A percentile compares a stretch with the other conserved stretches of the same genome.
These are phyloP conservation scores for Actinidia polygama DNA, from an alignment of 179 eudicot species.

Conservation along the genomic window DNA sequence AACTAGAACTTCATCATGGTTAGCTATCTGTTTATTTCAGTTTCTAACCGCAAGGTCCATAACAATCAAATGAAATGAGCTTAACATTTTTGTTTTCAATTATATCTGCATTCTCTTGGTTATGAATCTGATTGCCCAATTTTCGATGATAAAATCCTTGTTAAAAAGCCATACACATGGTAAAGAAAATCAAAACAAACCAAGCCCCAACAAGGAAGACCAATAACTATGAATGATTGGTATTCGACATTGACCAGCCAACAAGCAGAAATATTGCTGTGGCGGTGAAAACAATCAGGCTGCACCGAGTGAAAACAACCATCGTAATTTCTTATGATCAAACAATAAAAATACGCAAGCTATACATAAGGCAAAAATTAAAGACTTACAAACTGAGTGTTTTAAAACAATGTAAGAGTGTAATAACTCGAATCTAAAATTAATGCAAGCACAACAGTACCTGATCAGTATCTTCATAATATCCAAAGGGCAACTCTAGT, in stretches of 20 bases:
- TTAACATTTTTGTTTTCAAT: background rate
- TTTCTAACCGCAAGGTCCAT: background rate
- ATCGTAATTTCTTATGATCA: background rate
- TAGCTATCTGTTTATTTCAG: background rate
- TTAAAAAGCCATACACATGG: background rate
- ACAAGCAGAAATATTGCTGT: background rate
- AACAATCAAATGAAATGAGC: background rate
- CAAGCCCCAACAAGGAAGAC: background rate
- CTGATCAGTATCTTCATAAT: background rate
- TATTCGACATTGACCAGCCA: background rate
- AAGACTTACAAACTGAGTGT: background rate
- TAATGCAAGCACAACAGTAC: background rate
- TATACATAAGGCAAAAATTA: background rate
- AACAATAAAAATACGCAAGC: background rate
- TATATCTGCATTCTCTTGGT: background rate
- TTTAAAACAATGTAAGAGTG: background rate
- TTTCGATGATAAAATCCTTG: background rate
- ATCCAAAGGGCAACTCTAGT: slow-evolving; percentile 8
- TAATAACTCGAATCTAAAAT: background rate
- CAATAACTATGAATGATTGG: background rate
- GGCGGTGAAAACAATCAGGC: background rate
- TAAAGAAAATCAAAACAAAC: background rate
- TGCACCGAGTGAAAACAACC: background rate
- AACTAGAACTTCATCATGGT: background rate
- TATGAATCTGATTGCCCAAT: background rate